Evolutionary conservation across 352 stramenopile genomes (phyloP).

Genomic region (Plasmopara muralis): DNA sequence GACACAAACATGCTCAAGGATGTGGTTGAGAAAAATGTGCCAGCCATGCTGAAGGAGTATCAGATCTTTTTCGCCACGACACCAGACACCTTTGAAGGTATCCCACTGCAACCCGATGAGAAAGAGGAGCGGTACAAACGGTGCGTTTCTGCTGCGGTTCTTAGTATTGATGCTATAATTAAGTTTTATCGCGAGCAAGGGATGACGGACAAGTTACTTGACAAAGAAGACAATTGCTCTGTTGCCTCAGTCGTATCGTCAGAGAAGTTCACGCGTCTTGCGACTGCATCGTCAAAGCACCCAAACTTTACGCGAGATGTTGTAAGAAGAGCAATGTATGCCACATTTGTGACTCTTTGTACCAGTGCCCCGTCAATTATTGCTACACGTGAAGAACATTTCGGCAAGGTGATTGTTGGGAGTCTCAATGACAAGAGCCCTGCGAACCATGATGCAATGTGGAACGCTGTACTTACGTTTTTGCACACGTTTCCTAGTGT

Average conservation of each 20-base stretch:
- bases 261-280: conserved; percentile 53
- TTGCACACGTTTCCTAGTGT: conserved; percentile 44
- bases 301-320: conserved; percentile 62
- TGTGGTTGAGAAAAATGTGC: conserved; percentile 36
- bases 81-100: conserved; percentile 50
- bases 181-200: conserved; percentile 37
- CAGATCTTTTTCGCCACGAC: conserved; percentile 57
- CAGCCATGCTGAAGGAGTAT: conserved; percentile 53
- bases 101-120: conserved; percentile 53
- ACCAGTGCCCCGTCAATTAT: conserved; percentile 36
- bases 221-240: conserved; percentile 27
- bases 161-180: conserved; percentile 55
- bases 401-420: conserved; percentile 65
- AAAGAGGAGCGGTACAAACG: conserved; percentile 70
- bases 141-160: conserved; percentile 52
- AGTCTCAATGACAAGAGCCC: conserved; percentile 62
- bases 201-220: conserved; percentile 34
- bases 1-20: conserved; percentile 24
- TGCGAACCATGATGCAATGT: conserved; percentile 63
- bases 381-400: conserved; percentile 39
- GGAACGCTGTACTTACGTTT: conserved; percentile 70
- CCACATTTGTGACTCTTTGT: conserved; percentile 47
- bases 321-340: conserved; percentile 63
- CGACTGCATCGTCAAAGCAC: conserved; percentile 62
- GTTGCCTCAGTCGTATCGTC: conserved; percentile 49